Base-by-base conservation (phyloP, 305 asterid genomes). In the Fraxinus ornus region DNA sequence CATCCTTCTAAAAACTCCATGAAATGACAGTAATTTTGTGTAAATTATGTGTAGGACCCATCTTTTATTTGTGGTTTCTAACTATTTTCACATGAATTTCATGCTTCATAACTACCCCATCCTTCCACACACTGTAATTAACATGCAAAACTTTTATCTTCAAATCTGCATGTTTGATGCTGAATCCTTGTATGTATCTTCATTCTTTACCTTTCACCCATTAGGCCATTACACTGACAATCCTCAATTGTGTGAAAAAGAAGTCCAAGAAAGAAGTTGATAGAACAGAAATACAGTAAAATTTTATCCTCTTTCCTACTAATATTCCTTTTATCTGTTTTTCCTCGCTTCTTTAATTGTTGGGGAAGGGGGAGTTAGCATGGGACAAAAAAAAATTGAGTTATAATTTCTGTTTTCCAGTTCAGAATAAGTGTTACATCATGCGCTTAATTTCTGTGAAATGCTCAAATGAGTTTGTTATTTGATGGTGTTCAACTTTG, bases 401-500 rank as follows among this genome's bases (percentile, higher is more conserved):
- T 32, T 1, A 30, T 32, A 28, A 30, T 30, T 21, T 26, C 19
- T 5, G 75, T 70, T 5, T 71, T 17, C 47, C 47, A 71, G 8
- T 30, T 71, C 26, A 17, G 76, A 32, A 26, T 15, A 33, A 15
- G 47, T 15, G 47, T 22, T 71, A 19, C 80, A 60, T 64, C 33
- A 79, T 85, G 73, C 81, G 75, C 66, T 41, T 78, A 36, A 62
- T 62, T 49, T 70, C 39, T 64, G 17, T 19, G 57, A 80, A 80
- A 49, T 35, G 74, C 41, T 37, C 28, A 21, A 28, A 12, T 78
- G 32, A 24, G 17, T 73, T 75, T 15, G 26, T 76, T 28, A 36
- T 30, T 55, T 75, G 62, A 32, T 64, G 21, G 62, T 21, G 30
- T 81, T 82, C 78, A 79, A 82, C 77, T 84, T 81, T 64, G 57